Evolutionary conservation across 352 stramenopile species (phyloP).

Genomic region (Phytophthora constricta): DNA sequence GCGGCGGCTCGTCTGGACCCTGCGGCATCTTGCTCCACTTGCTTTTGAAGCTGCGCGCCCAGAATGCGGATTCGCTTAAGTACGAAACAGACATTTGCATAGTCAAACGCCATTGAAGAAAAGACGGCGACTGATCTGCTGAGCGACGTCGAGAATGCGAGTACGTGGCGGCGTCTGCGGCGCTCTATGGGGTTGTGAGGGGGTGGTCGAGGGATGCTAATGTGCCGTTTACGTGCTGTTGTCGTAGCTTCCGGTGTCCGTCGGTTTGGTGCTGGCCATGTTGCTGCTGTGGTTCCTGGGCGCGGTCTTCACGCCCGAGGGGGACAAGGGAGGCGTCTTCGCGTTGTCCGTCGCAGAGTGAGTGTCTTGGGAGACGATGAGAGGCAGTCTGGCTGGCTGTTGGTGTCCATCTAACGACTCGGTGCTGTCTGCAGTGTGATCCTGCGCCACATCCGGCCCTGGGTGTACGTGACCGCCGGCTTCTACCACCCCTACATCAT

Average conservation of each 20-base stretch:
- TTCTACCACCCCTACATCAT: slow-evolving; percentile 87
- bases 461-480: slow-evolving; percentile 84
- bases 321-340: slow-evolving; percentile 73
- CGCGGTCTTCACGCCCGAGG: slow-evolving; percentile 70
- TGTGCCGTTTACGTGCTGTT: neutral
- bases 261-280: slow-evolving; percentile 66
- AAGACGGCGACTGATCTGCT: neutral
- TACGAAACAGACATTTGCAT: slow-evolving; percentile 4
- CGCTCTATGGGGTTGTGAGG: neutral
- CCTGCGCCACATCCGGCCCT: slow-evolving; percentile 84
- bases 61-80: neutral
- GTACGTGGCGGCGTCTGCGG: slow-evolving; percentile 22
- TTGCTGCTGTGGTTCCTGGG: slow-evolving; percentile 77
- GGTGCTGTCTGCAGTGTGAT: slow-evolving; percentile 59
- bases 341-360: slow-evolving; percentile 84
- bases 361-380: slow-evolving; percentile 17
- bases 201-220: neutral
- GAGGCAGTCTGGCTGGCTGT: neutral
- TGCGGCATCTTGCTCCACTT: slow-evolving; percentile 36
- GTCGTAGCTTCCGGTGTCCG: slow-evolving; percentile 70
- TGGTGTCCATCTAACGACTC: neutral
- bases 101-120: slow-evolving; percentile 18
- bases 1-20: slow-evolving; percentile 30
- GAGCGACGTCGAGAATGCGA: slow-evolving; percentile 36
- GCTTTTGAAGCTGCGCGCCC: slow-evolving; percentile 14